phyloP scores from a whole-genome alignment of 75 land plant species.

The Adiantum capillusveneris region DNA sequence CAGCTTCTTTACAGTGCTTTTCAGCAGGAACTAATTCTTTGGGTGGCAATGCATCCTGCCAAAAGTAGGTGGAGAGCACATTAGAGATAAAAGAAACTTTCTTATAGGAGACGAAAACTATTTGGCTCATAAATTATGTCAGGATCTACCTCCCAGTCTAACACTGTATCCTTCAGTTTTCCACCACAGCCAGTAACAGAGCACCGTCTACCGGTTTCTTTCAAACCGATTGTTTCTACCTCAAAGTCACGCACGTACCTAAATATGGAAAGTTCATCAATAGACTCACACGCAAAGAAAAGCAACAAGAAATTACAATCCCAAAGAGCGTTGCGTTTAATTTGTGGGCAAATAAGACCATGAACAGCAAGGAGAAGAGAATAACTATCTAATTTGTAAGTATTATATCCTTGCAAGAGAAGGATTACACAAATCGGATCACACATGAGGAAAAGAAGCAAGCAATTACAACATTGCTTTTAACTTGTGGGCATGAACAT shows the following conservation, averaged over 20 bases:
- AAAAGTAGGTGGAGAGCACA: too few relatives aligned
- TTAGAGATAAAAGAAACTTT: background rate
- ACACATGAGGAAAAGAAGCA: too few relatives aligned
- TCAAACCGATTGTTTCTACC: constrained; percentile 90
- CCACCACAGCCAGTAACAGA: constrained; percentile 47
- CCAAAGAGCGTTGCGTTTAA: too few relatives aligned
- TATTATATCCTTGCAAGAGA: too few relatives aligned
- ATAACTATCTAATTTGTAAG: too few relatives aligned
- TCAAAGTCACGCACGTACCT: constrained; percentile 96
- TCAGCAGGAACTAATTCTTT: constrained; percentile 82
- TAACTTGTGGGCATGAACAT: too few relatives aligned
- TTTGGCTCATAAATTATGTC: too few relatives aligned
- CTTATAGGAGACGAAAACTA: background rate
- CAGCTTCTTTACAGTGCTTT: constrained; percentile 79
- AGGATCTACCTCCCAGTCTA: constrained; percentile 93
- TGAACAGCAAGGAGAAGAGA: too few relatives aligned
- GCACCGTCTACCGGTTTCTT: constrained; percentile 83
- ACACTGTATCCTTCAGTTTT: constrained; percentile 81
- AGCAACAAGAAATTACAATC: background rate
- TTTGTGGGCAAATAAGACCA: too few relatives aligned
- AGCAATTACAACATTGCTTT: too few relatives aligned
- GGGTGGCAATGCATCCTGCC: constrained; percentile 70
- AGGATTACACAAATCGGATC: too few relatives aligned
- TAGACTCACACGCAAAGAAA: background rate
- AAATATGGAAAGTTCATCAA: background rate